Base-by-base conservation (phyloP, 768 basidiomycete genomes). In the Coprinellus micaceus region DNA sequence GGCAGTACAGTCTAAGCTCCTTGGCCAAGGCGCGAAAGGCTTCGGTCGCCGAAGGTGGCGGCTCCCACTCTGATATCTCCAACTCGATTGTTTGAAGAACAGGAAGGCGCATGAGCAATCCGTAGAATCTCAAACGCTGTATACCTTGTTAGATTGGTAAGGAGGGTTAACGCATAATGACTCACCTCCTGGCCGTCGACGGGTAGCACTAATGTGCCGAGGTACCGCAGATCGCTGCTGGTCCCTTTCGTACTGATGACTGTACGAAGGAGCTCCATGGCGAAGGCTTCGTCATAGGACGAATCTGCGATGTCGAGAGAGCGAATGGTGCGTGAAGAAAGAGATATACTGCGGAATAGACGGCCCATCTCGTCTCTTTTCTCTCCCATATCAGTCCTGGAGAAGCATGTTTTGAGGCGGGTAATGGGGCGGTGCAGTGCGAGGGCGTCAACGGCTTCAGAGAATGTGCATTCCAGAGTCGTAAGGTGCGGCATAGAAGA, bases 321-420 rank as follows among this genome's bases (percentile, higher is more conserved):
- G 36, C 68, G 73, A 37, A 85, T 63, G 15, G 78, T 61, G 21
- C 61, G 62, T 3, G 76, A 76, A 3, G 84, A 80, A 13, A 68
- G 71, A 47, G 64, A 70, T 43, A 86, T 64, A 45, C 73, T 77
- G 3, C 75, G 71, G 53, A 85, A 68, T 22, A 88, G 70, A 1
- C 73, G 60, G 0, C 63, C 60, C 70, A 86, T 69, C 65, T 88
- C 86, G 1, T 71, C 69, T 29, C 75, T 74, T 69, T 85, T 85
- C 43, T 79, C 81, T 4, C 60, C 64, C 1, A 70, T 51, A 50
- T 72, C 73, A n/a, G 80, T 71, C 51, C 74, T 73, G 22, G 85
- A 85, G 66, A 88, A 84, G 63, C 86, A 87, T 5, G 85, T 86
- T 68, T 88, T 88, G 55, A 88, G 74, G 53, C 78, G 80, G 1